phyloP scores from a whole-genome alignment of 306 rosid genomes.

The Pueraria montana region DNA sequence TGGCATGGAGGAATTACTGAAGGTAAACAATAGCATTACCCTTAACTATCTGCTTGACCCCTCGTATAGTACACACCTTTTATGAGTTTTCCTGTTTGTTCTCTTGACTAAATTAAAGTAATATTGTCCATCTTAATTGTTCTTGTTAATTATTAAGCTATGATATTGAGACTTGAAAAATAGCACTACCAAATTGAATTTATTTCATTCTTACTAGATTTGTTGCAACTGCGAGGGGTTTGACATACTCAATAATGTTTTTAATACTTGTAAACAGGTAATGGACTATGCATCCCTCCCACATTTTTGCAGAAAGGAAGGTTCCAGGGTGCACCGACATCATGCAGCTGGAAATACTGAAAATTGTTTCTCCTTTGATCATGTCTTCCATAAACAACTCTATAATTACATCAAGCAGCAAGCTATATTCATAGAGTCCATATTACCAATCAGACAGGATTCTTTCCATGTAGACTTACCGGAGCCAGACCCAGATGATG shows the following conservation, averaged over 20 bases:
- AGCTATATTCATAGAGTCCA: slow-evolving; percentile 53
- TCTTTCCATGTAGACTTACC: slow-evolving; percentile 71
- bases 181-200: background rate
- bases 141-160: background rate
- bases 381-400: slow-evolving; percentile 71
- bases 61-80: background rate
- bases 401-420: slow-evolving; percentile 58
- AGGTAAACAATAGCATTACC: slow-evolving; percentile 1
- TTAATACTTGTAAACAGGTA: slow-evolving; percentile 58
- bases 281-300: slow-evolving; percentile 81
- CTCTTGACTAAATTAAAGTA: background rate
- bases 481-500: slow-evolving; percentile 61
- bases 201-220: background rate
- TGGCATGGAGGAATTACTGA: slow-evolving; percentile 29
- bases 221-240: background rate
- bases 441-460: slow-evolving; percentile 58
- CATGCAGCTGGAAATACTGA: slow-evolving; percentile 51
- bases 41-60: background rate
- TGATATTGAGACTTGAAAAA: slow-evolving; percentile 10
- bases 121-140: background rate
- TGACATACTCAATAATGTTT: slow-evolving; percentile 1
- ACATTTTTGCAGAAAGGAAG: slow-evolving; percentile 68
- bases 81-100: background rate
- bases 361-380: slow-evolving; percentile 69
- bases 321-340: slow-evolving; percentile 60